These are phyloP conservation scores for Bisporella sp. DNA, from an alignment of 2,329 filamentous ascomycete species.

Conservation along the genomic window DNA sequence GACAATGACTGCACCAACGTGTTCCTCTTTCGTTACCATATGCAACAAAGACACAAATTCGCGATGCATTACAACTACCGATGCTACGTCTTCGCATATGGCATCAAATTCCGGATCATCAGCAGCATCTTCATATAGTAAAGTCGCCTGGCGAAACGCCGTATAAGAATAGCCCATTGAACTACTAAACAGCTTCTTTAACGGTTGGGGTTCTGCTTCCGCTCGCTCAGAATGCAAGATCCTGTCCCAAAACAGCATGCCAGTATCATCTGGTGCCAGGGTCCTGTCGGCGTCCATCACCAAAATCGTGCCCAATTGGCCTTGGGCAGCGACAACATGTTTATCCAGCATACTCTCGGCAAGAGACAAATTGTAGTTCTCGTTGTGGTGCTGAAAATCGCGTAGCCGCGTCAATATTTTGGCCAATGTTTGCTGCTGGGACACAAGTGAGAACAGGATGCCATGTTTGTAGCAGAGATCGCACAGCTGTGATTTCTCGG, in stretches of 20 bases:
- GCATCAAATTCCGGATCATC: conserved; percentile 34
- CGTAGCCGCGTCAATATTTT: conserved; percentile 25
- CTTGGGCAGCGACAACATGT: conserved; percentile 4
- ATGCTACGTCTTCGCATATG: conserved; percentile 39
- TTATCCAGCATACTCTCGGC: conserved; percentile 9
- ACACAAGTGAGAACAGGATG: conserved; percentile 28
- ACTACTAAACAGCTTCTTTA: conserved; percentile 42
- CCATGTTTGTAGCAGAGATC: conserved; percentile 35
- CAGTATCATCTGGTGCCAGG: conserved; percentile 42
- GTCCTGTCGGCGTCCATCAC: conserved; percentile 55
- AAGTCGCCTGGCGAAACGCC: conserved; percentile 46
- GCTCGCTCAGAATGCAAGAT: conserved; percentile 1
- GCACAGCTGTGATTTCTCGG: conserved; percentile 37
- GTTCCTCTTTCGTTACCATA: conserved; percentile 19
- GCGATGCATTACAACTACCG: conserved; percentile 34
- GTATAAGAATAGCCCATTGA: conserved; percentile 42
- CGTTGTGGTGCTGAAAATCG: conserved; percentile 33
- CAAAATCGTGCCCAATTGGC: conserved; percentile 36
- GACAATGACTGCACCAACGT: conserved; percentile 42
- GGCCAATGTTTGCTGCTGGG: conserved; percentile 3
- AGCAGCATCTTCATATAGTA: conserved; percentile 43
- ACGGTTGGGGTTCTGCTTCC: conserved; percentile 14
- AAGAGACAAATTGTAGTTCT: conserved; percentile 30
- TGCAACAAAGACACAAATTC: conserved; percentile 41
- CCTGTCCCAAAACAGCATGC: conserved; percentile 41